Base-by-base conservation (phyloP, 164 flowering plant genomes). In the Nymphaea thermarum region DNA sequence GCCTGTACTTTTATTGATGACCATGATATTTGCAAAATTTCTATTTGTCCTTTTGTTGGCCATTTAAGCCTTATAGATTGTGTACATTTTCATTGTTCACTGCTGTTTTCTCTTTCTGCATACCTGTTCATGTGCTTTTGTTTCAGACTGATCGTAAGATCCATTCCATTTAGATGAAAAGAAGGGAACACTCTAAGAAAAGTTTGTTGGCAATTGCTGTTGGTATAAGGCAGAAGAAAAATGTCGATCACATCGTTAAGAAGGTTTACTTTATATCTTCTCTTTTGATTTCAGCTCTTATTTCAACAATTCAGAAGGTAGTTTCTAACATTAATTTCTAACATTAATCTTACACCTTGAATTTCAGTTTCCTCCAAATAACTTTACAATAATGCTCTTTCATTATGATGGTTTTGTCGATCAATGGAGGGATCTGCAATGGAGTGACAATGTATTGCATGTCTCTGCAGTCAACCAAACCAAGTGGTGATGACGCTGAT, bases 401-500 rank as follows among this genome's bases (percentile, higher is more conserved):
- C 80, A 77, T 65, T 77, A 77, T 67, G 80, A 77, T 69, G 80
- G 80, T 43, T 68, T 66, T 43, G 75, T 77, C 47, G 77, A 77
- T 62, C 77, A 68, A 11, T 77, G 80, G 80, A 60, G 57, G 66
- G 80, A 77, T 67, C 75, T 77, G 51, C 69, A 67, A 41, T 77
- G 80, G 80, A 74, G 73, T 61, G 43, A 59, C 69, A 74, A 70
- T 17, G 77, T 69, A 10, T 63, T 77, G 8, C 80, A 74, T 59
- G 55, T 77, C 51, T 61, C 69, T 74, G 80, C 80, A 36, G 62
- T 62, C n/a, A 77, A 77, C 67, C 80, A 77, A 74, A 77, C 77
- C 47, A 77, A 77, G 66, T 77, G 80, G 80, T 77, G 69, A 12
- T 6, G 12, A 25, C 12, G 10, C 25, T 43, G 42, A 11, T 17